These are phyloP conservation scores for Luvunga scandens DNA, from an alignment of 345 rosid species.

Conservation along the genomic window DNA sequence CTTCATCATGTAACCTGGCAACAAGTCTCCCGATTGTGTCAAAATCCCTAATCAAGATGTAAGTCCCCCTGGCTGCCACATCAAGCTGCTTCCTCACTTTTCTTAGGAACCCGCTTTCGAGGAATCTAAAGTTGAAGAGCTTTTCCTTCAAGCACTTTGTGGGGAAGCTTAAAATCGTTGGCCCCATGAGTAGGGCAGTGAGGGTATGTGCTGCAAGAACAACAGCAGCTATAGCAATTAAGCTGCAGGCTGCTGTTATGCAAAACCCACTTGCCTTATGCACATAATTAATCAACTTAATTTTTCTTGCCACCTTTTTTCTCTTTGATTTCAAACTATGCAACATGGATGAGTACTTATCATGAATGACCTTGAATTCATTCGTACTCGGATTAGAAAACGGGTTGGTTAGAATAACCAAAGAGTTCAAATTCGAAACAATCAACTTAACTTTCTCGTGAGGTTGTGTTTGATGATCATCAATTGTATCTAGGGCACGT, in stretches of 20 bases:
- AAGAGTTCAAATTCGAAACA: constrained; percentile 22
- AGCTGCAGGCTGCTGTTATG: constrained; percentile 33
- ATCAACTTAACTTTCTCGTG: constrained; percentile 3
- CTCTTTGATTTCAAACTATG: constrained; percentile 29
- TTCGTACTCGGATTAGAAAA: constrained; percentile 26
- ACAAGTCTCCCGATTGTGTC: constrained; percentile 48
- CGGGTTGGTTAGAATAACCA: constrained; percentile 20
- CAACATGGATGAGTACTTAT: constrained; percentile 20
- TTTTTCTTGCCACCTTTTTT: constrained; percentile 28
- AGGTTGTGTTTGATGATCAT: constrained; percentile 5
- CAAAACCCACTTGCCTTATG: constrained; percentile 32
- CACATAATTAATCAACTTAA: constrained; percentile 23
- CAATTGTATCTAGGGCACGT: constrained; percentile 17
- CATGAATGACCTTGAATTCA: constrained; percentile 33
- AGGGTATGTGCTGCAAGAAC: constrained; percentile 39
- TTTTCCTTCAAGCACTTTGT: constrained; percentile 26
- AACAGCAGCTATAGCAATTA: constrained; percentile 25
- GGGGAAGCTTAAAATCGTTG: constrained; percentile 29
- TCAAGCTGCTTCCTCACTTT: constrained; percentile 36
- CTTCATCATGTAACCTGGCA: constrained; percentile 42
- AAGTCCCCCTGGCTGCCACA: constrained; percentile 41
- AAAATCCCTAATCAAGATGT: constrained; percentile 41
- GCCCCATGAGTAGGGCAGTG: constrained; percentile 29
- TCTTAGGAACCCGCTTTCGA: constrained; percentile 23
- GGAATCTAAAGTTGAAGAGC: constrained; percentile 5